Evolutionary conservation across 148 eudicot species (phyloP), one percentile per base, ranked within the genome.

Genomic region (Fagopyrum esculentum): DNA sequence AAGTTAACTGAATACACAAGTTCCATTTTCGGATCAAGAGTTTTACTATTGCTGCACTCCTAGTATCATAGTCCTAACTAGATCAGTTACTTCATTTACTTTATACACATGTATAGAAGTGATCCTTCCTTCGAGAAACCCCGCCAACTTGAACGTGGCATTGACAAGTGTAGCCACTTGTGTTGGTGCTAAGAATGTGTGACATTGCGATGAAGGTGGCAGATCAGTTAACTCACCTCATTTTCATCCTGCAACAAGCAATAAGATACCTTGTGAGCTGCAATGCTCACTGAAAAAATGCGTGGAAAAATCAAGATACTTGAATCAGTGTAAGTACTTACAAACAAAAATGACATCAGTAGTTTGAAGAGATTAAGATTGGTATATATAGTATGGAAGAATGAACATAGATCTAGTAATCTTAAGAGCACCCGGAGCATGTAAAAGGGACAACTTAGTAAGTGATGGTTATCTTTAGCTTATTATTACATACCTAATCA

Each of bases 181-280:
- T 35, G 17, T 8, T 43, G 71, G 47, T 2, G 17, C 7, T 66
- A 66, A 6, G 71, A 66, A 15, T 40, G 47, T 29, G 30, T 43
- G 13, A 2, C 47, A 13, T 3, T 9, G 40, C 57, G 6, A 52
- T 10, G 66, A 64, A 35, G 70, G 10, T 30, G 70, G 15, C n/a
- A 64, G 19, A n/a, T 64, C 70, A 64, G 13, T 64, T 64, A 30
- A 35, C 45, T 3, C 70, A 2, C 15, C 71, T 17, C 47, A 66
- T 19, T 7, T 30, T 4, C 46, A 66, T 66, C 71, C 71, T 30
- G 71, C 71, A 66, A 66, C 71, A 66, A 43, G 46, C 71, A 40
- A 66, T 17, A 66, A 30, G 19, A 35, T 40, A 8, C 46, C 17
- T 66, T 46, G 43, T 43, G 64, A 59, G 30, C 60, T 55, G n/a